Base-by-base conservation (phyloP, 192 early-diverging fungal genomes). In the Coemansia sp. region DNA sequence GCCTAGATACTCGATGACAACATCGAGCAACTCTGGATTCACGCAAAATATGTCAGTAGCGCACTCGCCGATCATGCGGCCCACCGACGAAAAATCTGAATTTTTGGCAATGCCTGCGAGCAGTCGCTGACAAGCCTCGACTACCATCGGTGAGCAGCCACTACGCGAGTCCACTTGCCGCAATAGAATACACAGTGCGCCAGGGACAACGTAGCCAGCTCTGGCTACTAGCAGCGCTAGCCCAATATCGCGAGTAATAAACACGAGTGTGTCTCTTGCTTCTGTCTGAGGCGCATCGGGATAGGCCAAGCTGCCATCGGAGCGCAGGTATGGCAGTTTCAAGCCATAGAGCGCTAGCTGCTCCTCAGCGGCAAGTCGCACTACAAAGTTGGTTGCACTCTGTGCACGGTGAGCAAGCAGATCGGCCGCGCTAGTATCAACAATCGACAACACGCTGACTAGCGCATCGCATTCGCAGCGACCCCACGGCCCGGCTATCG, bases 161-260 rank as follows among this genome's bases (percentile, higher is more conserved):
- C 63, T 58, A 2, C 63, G 25, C 0, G 53, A 51, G 11, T 55
- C 23, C 12, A 75, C 39, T 39, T 83, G 80, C 25, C 57, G 41
- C 36, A 75, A 55, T 27, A 78, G 38, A 17, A 83, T 75, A 4
- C 27, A 17, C 12, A 83, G 37, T 5, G 73, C 67, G 17, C 80
- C 76, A 2, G 80, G 73, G 11, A 71, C 38, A 57, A 70, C 38
- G 34, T 60, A 62, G 15, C 45, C 34, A 37, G 76, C 67, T 31
- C 38, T 48, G 15, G 31, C 50, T 0, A 66, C 41, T 53, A 83
- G 67, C 57, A 78, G 21, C 6, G 69, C 70, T 25, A 75, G 55
- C 31, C 80, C 80, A 32, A 83, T 63, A 25, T 83, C 63, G 53
- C 75, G 80, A 17, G 80, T 83, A 39, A 78, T 63, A 38, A 83